Percentiles rank a stretch among this genome's conserved stretches.
phyloP scores from a whole-genome alignment of 805 yeast species.

The Candida glaebosa region DNA sequence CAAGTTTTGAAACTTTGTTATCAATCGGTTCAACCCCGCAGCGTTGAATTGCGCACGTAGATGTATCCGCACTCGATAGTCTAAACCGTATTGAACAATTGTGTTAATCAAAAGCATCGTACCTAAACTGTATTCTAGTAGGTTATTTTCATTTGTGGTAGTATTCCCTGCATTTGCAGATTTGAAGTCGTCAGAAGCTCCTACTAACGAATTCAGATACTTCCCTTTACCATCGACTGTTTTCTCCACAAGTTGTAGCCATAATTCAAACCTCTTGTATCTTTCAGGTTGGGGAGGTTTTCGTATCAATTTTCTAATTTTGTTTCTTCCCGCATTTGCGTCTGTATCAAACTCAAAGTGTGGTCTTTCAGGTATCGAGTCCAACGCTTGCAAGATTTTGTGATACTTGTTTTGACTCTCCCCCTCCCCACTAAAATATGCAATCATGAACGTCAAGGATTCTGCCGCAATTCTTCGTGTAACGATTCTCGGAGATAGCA shows the following conservation, averaged over 20 bases:
- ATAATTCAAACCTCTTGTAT: constrained; percentile 58
- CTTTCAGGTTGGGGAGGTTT: constrained; percentile 33
- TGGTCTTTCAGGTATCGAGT: constrained; percentile 36
- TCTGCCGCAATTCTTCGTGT: constrained; percentile 83
- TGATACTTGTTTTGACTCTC: constrained; percentile 46
- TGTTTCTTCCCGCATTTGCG: constrained; percentile 3
- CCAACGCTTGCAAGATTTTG: constrained; percentile 53
- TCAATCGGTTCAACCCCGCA: constrained; percentile 52
- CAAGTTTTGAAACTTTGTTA: constrained; percentile 49
- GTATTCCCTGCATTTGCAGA: constrained; percentile 29
- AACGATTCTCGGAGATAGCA: constrained; percentile 68
- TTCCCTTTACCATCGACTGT: constrained; percentile 84
- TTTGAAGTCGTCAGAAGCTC: constrained; percentile 81
- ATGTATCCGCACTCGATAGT: constrained; percentile 47
- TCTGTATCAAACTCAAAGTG: constrained; percentile 34
- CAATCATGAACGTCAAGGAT: constrained; percentile 51
- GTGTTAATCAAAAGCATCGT: constrained; percentile 71
- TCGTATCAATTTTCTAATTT: constrained; percentile 25
- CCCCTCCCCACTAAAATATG: constrained; percentile 30
- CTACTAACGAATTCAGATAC: constrained; percentile 81
- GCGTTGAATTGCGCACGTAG: constrained; percentile 59
- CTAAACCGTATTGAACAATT: constrained; percentile 47
- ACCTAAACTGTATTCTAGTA: constrained; percentile 67
- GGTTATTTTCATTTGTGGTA: constrained; percentile 53
- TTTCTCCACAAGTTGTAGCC: constrained; percentile 64